Conservation (phyloP, 2,329 filamentous ascomycete species). For the Trichoderma atrobrunneum region DNA sequence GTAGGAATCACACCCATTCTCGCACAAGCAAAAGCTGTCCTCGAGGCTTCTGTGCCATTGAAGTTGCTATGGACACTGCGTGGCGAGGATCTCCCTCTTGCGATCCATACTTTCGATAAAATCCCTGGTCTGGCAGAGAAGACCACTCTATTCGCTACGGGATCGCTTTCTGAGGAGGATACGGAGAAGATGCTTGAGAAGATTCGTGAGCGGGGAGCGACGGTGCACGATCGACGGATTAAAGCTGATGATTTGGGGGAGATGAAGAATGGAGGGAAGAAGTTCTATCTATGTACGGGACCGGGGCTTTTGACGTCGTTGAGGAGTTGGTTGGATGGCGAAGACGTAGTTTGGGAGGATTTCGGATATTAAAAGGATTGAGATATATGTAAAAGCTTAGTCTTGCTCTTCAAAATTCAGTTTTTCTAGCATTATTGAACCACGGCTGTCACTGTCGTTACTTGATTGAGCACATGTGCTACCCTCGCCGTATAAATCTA, state of each 20-base stretch:
- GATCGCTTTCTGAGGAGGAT: slow-evolving; percentile 28
- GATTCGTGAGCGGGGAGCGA: slow-evolving; percentile 35
- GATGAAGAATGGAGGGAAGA: slow-evolving; percentile 39
- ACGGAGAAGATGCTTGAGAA: slow-evolving; percentile 32
- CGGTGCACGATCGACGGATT: slow-evolving; percentile 40
- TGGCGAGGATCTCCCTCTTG: slow-evolving; percentile 60
- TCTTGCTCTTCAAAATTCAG: accelerated
- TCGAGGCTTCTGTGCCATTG: slow-evolving; percentile 43
- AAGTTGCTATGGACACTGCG: slow-evolving; percentile 67
- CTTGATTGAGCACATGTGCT: background rate
- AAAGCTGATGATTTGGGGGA: slow-evolving; percentile 41
- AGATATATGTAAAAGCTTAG: background rate
- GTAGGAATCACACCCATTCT: slow-evolving; percentile 82
- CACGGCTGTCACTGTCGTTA: background rate
- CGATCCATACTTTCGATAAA: slow-evolving; percentile 54
- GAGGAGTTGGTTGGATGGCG: slow-evolving; percentile 52
- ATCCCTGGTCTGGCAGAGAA: slow-evolving; percentile 50
- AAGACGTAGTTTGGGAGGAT: slow-evolving; percentile 56
- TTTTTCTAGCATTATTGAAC: background rate
- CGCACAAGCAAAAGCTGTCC: slow-evolving; percentile 56
- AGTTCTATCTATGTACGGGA: slow-evolving; percentile 52
- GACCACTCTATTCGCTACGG: slow-evolving; percentile 65
- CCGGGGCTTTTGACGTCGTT: slow-evolving; percentile 41
- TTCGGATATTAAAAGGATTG: slow-evolving; percentile 51
- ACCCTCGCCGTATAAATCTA: background rate